phyloP scores from a whole-genome alignment of 139 green algal genomes.

The Yamagishiella unicocca region DNA sequence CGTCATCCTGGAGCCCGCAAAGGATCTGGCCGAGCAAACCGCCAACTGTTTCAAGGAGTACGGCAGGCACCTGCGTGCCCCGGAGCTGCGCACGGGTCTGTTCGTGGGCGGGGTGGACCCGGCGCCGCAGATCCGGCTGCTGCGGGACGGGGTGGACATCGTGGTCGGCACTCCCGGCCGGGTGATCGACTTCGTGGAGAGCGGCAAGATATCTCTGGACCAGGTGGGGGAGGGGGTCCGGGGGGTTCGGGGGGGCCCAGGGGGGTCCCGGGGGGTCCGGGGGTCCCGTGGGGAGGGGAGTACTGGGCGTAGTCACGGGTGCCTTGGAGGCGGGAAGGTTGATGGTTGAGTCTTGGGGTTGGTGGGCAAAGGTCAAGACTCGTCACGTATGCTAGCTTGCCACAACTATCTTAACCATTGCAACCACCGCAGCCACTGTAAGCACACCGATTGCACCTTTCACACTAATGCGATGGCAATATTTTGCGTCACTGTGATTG shows the following conservation, averaged over 20 bases:
- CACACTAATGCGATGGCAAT: no score
- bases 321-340: no score
- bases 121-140: conserved; percentile 43
- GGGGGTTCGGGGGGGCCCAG: neutral
- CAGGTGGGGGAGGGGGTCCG: conserved; percentile 35
- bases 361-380: no score
- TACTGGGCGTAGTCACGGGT: no score
- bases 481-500: no score
- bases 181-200: conserved; percentile 82
- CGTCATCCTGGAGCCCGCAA: conserved; percentile 85
- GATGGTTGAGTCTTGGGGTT: no score
- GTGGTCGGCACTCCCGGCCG: conserved; percentile 81
- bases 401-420: no score
- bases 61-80: conserved; percentile 64
- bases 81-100: conserved; percentile 65
- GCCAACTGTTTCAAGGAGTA: conserved; percentile 70
- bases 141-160: conserved; percentile 80
- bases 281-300: neutral
- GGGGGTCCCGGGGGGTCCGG: neutral
- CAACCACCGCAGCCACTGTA: no score
- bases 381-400: no score
- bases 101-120: conserved; percentile 77
- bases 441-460: no score
- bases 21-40: conserved; percentile 90
- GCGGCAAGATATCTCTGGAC: conserved; percentile 76